Percentiles rank a stretch among this genome's conserved stretches.
Evolutionary conservation across 1,139 yeast species (phyloP).

Genomic region (Pichia sp.): DNA sequence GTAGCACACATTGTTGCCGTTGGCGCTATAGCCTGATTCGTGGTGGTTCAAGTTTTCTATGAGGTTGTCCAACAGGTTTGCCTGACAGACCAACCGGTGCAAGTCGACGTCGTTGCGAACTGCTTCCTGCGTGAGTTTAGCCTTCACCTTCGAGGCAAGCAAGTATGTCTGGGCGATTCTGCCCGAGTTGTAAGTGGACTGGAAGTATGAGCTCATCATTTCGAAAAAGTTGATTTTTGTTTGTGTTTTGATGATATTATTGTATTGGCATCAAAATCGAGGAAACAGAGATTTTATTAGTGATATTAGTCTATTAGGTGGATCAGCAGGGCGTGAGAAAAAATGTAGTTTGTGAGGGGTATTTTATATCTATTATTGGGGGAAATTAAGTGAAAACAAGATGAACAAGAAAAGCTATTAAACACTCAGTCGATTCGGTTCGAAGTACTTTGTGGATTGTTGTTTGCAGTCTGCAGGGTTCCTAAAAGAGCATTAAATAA

Average conservation of each 20-base stretch:
- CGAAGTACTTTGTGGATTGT: background rate
- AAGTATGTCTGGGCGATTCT: conserved; percentile 41
- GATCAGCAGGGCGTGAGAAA: no score
- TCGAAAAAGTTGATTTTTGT: background rate
- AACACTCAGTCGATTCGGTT: background rate
- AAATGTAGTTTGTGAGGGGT: no score
- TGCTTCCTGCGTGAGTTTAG: conserved; percentile 66
- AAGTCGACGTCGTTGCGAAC: conserved; percentile 56
- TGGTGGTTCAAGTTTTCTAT: conserved; percentile 43
- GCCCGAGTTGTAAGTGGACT: conserved; percentile 11
- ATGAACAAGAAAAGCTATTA: background rate
- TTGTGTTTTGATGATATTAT: background rate
- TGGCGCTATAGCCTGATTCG: conserved; percentile 16
- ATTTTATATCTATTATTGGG: no score
- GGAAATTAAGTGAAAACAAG: no score
- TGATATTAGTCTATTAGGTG: no score
- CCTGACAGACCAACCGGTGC: conserved; percentile 66
- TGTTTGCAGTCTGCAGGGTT: background rate
- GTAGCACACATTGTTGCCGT: conserved; percentile 11
- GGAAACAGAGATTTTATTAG: background rate
- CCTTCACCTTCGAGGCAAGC: conserved; percentile 65
- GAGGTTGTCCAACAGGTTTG: conserved; percentile 66
- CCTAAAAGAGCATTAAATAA: background rate
- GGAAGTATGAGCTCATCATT: conserved; percentile 8
- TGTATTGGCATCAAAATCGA: background rate